Evolutionary conservation across 1,284 basidiomycete species (phyloP), one percentile per base, ranked within the genome.

Genomic region (Psilocybe mexicana): DNA sequence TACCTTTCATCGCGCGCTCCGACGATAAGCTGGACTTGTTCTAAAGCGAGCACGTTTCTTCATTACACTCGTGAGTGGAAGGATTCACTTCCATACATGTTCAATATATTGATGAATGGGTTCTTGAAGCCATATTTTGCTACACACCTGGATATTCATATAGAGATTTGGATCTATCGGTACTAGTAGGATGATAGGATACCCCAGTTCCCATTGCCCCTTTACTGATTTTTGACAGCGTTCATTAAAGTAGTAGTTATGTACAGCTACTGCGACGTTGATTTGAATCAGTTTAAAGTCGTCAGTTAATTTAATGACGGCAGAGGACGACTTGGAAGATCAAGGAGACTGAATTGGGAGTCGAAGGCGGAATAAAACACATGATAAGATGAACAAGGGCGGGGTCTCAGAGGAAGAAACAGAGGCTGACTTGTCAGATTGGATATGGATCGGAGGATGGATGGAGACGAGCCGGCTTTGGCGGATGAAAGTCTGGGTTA

Each of bases 21-120:
- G 87, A 88, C 62, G 86, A 88, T 66, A 81, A 76, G 63, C 68
- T 80, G 62, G 84, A 85, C 58, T 67, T 88, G 48, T 85, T 85
- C 67, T 85, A 71, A 35, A 33, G 43, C 30, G 24, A 28, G 14
- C 26, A 24, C 28, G 18, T 45, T 48, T 24, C 25, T 43, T 8
- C 8, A 36, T 40, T 40, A n/a, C 12, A 14, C 4, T 40, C 6
- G 38, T 40, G 38, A 40, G 38, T 33, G 8, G 7, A 12, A 12
- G 3, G 10, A 40, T 12, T n/a, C 14, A 40, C n/a, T n/a, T 40
- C 10, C n/a, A n/a, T 40, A 12, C 38, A n/a, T 12, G 38, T 40
- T 12, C 12, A 4, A 12, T 6, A 14, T 6, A 40, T 40, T 11
- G 14, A 40, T 40, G 38, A 6, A 14, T 14, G 12, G 14, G 10